Evolutionary conservation across 495 filamentous ascomycete species (phyloP).

Genomic region (Penicillium silybi): DNA sequence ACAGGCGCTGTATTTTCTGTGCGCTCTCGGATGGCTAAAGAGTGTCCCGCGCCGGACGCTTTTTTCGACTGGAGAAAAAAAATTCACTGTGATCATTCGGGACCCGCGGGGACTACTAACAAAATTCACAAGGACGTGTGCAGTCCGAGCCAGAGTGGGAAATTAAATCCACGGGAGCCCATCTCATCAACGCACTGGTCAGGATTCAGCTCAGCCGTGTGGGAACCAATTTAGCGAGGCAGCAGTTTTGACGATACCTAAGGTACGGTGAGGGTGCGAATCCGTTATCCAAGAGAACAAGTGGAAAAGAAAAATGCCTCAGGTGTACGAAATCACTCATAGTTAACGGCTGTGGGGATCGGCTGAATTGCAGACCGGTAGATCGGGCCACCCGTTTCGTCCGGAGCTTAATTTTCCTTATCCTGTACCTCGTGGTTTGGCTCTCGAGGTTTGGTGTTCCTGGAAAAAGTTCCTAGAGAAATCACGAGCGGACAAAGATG

Average conservation of each 20-base stretch:
- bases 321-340: constrained; percentile 28
- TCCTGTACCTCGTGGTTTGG: background rate
- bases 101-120: background rate
- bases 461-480: background rate
- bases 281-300: constrained; percentile 3
- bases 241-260: background rate
- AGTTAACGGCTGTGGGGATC: constrained; percentile 9
- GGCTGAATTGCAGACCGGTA: constrained; percentile 4
- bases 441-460: background rate
- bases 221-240: background rate
- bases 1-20: background rate
- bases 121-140: background rate
- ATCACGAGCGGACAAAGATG: background rate
- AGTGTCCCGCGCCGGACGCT: background rate
- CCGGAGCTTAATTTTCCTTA: constrained; percentile 24
- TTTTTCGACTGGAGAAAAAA: background rate
- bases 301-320: constrained; percentile 28
- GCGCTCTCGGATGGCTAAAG: background rate
- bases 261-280: background rate
- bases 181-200: background rate
- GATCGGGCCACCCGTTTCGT: constrained; percentile 5
- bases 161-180: background rate
- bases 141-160: background rate
- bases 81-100: background rate
- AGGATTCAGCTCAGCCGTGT: background rate